Evolutionary conservation across 495 filamentous ascomycete genomes (phyloP).

Genomic region (Aspergillus panamensis): DNA sequence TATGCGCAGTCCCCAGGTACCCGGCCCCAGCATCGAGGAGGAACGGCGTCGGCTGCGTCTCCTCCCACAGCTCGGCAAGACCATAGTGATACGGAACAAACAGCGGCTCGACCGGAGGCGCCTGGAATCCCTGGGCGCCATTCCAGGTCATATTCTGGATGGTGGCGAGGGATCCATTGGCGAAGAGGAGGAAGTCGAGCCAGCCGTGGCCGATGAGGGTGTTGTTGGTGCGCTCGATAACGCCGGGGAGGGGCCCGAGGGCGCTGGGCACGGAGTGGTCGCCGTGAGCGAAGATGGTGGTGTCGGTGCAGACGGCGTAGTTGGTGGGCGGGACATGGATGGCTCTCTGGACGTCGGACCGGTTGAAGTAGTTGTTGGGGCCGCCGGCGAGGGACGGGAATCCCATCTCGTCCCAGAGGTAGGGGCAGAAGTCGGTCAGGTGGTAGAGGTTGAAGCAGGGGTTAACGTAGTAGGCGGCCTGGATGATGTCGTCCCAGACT

Average conservation of each 20-base stretch:
- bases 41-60: slow-evolving; percentile 13
- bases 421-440: slow-evolving; percentile 68
- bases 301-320: slow-evolving; percentile 57
- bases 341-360: slow-evolving; percentile 68
- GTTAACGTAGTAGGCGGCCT: slow-evolving; percentile 58
- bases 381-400: slow-evolving; percentile 62
- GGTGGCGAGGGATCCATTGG: slow-evolving; percentile 64
- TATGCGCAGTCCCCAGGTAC: slow-evolving; percentile 56
- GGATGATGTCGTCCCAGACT: slow-evolving; percentile 54
- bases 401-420: slow-evolving; percentile 69
- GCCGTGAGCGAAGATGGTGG: slow-evolving; percentile 53
- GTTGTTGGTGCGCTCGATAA: slow-evolving; percentile 69
- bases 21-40: slow-evolving; percentile 47
- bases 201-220: slow-evolving; percentile 67
- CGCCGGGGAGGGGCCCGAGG: slow-evolving; percentile 54
- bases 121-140: slow-evolving; percentile 65
- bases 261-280: slow-evolving; percentile 48
- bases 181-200: slow-evolving; percentile 53
- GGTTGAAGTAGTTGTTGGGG: slow-evolving; percentile 70
- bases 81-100: slow-evolving; percentile 61
- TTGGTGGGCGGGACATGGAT: slow-evolving; percentile 63
- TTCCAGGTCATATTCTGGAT: slow-evolving; percentile 88
- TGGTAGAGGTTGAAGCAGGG: slow-evolving; percentile 82
- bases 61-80: slow-evolving; percentile 29
- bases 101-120: slow-evolving; percentile 53